Evolutionary conservation across 257 asterid species (phyloP).

Genomic region (Galeopsis tetrahit): DNA sequence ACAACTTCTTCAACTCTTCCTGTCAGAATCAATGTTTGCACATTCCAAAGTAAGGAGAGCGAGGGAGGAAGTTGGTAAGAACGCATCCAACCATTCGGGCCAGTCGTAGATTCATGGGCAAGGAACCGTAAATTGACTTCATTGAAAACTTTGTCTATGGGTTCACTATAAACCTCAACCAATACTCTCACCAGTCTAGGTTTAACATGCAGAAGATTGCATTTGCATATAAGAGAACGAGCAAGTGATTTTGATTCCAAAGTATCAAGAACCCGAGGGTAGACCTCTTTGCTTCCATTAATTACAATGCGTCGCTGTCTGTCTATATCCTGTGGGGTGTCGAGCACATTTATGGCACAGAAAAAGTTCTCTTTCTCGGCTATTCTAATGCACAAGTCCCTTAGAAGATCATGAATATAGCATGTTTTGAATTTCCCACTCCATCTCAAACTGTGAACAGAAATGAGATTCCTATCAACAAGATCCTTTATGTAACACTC

Average conservation of each 20-base stretch:
- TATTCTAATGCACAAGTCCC: not conserved
- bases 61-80: too few species aligned
- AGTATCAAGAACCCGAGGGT: not conserved
- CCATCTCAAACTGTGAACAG: not conserved
- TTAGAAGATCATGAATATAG: slow-evolving; percentile 11
- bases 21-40: too few species aligned
- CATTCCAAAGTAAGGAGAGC: too few species aligned
- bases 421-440: not conserved
- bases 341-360: not conserved
- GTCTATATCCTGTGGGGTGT: not conserved
- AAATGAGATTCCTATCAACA: slow-evolving; percentile 15
- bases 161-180: not conserved
- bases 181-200: not conserved
- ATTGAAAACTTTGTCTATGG: not conserved
- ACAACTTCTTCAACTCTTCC: too few species aligned
- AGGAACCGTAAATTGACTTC: slow-evolving; percentile 15
- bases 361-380: not conserved
- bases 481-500: slow-evolving; percentile 1
- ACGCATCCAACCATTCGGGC: not conserved
- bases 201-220: too few species aligned
- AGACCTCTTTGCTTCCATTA: too few species aligned
- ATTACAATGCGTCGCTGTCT: too few species aligned
- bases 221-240: not conserved
- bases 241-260: not conserved
- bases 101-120: not conserved